A percentile compares a stretch with the other conserved stretches of the same genome.
Evolutionary conservation across 148 eudicot species (phyloP).

Genomic region (Nyssa sinensis): DNA sequence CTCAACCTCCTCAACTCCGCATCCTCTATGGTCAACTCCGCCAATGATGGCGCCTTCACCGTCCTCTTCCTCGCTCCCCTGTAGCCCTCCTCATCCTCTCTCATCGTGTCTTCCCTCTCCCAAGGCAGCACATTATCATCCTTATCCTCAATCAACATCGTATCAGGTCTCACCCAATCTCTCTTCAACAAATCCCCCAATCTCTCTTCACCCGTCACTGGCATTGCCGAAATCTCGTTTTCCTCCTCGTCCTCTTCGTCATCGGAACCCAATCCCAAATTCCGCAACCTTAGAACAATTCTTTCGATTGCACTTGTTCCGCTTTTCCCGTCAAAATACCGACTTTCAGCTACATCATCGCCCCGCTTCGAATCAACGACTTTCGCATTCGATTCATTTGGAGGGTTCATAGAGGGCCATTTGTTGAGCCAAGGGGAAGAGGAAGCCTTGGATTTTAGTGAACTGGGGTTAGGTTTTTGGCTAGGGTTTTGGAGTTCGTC

Average conservation of each 20-base stretch:
- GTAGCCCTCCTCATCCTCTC: conserved; percentile 27
- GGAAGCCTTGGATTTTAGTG: conserved; percentile 25
- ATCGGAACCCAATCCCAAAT: conserved; percentile 65
- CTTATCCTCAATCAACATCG: conserved; percentile 55
- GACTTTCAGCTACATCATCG: conserved; percentile 1
- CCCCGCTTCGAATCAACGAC: conserved; percentile 1
- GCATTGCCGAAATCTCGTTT: conserved; percentile 12
- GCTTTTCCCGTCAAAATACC: conserved; percentile 6
- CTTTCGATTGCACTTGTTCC: conserved; percentile 65
- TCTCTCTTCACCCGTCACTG: conserved; percentile 43
- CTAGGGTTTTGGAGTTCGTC: conserved; percentile 23
- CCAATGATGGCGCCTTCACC: conserved; percentile 67
- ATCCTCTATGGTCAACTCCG: conserved; percentile 84
- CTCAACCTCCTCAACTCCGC: conserved; percentile 87
- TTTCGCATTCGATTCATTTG: not conserved
- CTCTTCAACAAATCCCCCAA: conserved; percentile 90
- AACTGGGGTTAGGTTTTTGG: conserved; percentile 30
- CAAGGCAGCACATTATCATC: conserved; percentile 69
- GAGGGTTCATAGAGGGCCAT: conserved; percentile 52
- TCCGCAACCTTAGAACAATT: conserved; percentile 76
- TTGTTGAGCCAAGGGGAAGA: conserved; percentile 68
- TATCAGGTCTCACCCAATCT: conserved; percentile 90
- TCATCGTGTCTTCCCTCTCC: conserved; percentile 58
- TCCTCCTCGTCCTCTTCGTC: conserved; percentile 51
- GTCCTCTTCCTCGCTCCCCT: conserved; percentile 39